phyloP scores from a whole-genome alignment of 805 yeast genomes.

The Zygoascus ofunaensis region DNA sequence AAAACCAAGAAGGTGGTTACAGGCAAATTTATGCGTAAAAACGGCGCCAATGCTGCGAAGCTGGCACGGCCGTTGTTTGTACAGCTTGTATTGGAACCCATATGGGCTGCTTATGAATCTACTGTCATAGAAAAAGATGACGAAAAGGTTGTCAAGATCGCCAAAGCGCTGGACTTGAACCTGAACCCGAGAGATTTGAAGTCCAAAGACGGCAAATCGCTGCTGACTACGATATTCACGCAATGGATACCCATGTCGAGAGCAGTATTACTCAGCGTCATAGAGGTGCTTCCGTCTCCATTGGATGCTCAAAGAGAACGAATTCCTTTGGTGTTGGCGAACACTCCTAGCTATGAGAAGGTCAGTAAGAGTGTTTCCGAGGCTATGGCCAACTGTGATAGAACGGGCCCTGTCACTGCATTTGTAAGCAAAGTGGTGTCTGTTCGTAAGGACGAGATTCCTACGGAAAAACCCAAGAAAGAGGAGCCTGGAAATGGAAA shows the following conservation, averaged over 20 bases:
- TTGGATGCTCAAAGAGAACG: constrained; percentile 61
- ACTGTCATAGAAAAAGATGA: constrained; percentile 55
- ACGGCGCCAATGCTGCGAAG: constrained; percentile 43
- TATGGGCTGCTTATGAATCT: constrained; percentile 84
- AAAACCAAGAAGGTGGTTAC: constrained; percentile 77
- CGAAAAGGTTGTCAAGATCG: constrained; percentile 67
- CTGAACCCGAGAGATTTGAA: constrained; percentile 66
- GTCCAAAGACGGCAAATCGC: constrained; percentile 62
- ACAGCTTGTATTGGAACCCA: constrained; percentile 73
- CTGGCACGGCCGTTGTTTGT: constrained; percentile 75
- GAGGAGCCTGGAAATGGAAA: constrained; percentile 23
- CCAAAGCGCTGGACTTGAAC: constrained; percentile 57
- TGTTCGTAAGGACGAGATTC: constrained; percentile 72
- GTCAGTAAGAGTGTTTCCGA: constrained; percentile 42
- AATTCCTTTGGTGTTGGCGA: constrained; percentile 54
- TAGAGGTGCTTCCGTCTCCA: constrained; percentile 82
- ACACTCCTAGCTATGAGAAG: constrained; percentile 42
- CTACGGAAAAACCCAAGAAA: constrained; percentile 28
- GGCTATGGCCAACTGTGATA: constrained; percentile 60
- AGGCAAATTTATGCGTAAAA: constrained; percentile 35
- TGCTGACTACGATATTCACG: constrained; percentile 61
- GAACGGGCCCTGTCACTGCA: constrained; percentile 57
- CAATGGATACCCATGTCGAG: constrained; percentile 94
- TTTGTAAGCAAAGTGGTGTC: constrained; percentile 87
- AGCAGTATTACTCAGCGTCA: constrained; percentile 73